Percentiles rank a stretch among this genome's conserved stretches.
phyloP scores from a whole-genome alignment of 1,284 basidiomycete genomes.

The Crucibulum cyathiforme region DNA sequence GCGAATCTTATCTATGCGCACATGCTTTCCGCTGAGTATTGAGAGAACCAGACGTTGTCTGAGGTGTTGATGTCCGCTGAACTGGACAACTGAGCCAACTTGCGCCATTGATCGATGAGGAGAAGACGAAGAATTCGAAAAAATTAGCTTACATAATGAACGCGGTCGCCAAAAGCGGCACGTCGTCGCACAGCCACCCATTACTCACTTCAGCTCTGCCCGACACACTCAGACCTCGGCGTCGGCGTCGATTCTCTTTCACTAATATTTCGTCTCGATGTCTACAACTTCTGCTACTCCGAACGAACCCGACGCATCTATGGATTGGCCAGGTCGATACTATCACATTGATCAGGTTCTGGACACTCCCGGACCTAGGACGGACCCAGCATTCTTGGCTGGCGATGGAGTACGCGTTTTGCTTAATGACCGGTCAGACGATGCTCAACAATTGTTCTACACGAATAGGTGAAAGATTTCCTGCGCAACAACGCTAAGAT shows the following conservation, averaged over 20 bases:
- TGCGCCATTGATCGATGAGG: constrained; percentile 45
- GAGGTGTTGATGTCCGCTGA: constrained; percentile 85
- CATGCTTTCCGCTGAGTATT: constrained; percentile 85
- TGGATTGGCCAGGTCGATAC: constrained; percentile 78
- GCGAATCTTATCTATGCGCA: constrained; percentile 90
- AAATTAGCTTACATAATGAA: constrained; percentile 22
- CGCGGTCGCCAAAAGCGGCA: constrained; percentile 7
- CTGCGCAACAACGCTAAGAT: constrained; percentile 88
- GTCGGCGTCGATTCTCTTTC: constrained; percentile 5
- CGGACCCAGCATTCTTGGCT: constrained; percentile 75
- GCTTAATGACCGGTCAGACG: not conserved
- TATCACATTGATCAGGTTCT: constrained; percentile 83
- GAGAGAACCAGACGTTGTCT: constrained; percentile 88
- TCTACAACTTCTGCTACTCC: constrained; percentile 24
- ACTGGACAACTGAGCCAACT: constrained; percentile 52
- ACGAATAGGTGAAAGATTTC: constrained; percentile 83
- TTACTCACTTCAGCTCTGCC: not conserved
- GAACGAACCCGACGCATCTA: constrained; percentile 9
- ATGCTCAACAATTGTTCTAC: not conserved
- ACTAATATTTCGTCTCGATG: not conserved
- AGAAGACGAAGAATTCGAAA: constrained; percentile 7
- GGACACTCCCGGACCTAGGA: constrained; percentile 81
- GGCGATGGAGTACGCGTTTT: constrained; percentile 67
- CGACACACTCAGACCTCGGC: not conserved
- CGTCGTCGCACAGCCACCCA: not conserved